Evolutionary conservation across 148 eudicot species (phyloP).

Genomic region (Rhododendron vialii): DNA sequence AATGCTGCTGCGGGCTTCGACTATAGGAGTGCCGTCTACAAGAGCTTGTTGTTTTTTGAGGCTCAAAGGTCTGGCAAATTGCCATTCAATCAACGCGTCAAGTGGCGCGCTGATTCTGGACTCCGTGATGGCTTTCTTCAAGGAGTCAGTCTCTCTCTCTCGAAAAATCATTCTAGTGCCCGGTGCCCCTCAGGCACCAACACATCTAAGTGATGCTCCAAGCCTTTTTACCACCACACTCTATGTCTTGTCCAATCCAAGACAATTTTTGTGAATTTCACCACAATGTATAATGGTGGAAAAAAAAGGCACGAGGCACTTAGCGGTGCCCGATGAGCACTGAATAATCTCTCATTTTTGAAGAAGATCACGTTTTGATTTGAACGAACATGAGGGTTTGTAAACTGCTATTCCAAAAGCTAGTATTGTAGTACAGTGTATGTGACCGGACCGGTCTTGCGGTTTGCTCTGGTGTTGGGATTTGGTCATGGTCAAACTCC

Average conservation of each 20-base stretch:
- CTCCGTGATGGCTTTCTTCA: conserved; percentile 61
- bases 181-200: not conserved
- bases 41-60: conserved; percentile 74
- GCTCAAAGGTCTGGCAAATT: conserved; percentile 84
- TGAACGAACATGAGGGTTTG: too few species aligned
- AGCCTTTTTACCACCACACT: not conserved
- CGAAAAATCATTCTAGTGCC: too few species aligned
- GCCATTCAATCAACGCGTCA: conserved; percentile 45
- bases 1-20: conserved; percentile 23
- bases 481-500: not conserved
- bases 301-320: too few species aligned
- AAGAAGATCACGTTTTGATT: too few species aligned
- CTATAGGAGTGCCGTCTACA: conserved; percentile 64
- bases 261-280: not conserved
- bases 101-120: conserved; percentile 80
- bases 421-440: too few species aligned
- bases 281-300: not conserved
- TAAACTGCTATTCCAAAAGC: too few species aligned
- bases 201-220: not conserved
- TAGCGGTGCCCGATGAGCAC: not conserved
- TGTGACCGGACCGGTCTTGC: too few species aligned
- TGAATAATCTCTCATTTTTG: not conserved
- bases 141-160: conserved; percentile 41
- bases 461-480: too few species aligned
- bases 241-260: not conserved